phyloP scores from a whole-genome alignment of 805 yeast species.

The Metschnikowia kunwiensis region DNA sequence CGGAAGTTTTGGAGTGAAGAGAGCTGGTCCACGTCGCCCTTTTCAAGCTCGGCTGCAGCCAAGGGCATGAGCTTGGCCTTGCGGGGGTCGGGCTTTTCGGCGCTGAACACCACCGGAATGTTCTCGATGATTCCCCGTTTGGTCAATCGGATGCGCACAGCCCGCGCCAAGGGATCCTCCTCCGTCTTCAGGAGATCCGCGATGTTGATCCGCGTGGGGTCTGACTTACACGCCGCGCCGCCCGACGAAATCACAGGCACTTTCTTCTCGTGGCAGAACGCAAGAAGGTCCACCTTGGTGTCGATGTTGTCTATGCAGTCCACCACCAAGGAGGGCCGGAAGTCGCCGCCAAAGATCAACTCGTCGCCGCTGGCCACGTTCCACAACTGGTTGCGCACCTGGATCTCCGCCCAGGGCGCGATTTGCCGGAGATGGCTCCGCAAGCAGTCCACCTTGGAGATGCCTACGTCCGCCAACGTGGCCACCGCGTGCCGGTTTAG shows the following conservation, averaged over 20 bases:
- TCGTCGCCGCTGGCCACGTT: conserved; percentile 60
- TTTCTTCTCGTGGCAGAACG: conserved; percentile 58
- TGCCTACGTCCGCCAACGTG: conserved; percentile 86
- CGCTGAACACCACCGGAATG: conserved; percentile 85
- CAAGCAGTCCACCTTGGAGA: conserved; percentile 80
- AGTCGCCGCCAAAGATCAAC: conserved; percentile 47
- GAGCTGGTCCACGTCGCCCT: conserved; percentile 82
- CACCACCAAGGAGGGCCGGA: conserved; percentile 71
- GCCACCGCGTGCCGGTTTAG: conserved; percentile 95
- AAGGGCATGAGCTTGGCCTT: conserved; percentile 87
- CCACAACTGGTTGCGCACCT: conserved; percentile 77
- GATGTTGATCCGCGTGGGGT: conserved; percentile 85
- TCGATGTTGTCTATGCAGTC: conserved; percentile 97
- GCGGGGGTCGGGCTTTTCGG: conserved; percentile 95
- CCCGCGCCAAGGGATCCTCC: conserved; percentile 89
- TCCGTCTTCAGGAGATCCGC: conserved; percentile 87
- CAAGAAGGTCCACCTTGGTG: conserved; percentile 88
- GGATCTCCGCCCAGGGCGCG: conserved; percentile 93
- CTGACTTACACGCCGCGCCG: conserved; percentile 97
- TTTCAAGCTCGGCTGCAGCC: conserved; percentile 73
- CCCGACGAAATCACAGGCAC: conserved; percentile 82
- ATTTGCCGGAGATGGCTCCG: conserved; percentile 62
- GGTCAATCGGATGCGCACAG: conserved; percentile 81
- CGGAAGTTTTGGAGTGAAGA: conserved; percentile 87
- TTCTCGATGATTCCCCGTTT: conserved; percentile 71